Base-by-base conservation (phyloP, 345 rosid species). In the Luvunga scandens region DNA sequence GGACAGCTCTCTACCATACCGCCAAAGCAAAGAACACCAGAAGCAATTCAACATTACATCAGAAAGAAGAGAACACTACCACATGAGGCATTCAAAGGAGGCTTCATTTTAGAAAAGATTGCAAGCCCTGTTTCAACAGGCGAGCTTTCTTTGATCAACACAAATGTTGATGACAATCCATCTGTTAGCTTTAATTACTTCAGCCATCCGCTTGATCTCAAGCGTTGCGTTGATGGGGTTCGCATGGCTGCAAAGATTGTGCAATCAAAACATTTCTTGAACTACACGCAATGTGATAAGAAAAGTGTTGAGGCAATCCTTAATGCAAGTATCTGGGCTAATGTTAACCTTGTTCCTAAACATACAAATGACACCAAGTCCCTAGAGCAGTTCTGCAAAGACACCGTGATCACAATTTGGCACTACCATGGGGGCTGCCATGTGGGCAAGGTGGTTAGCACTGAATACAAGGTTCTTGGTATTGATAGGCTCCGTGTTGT, bases 381-480 rank as follows among this genome's bases (percentile, higher is more conserved):
- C 45, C 68, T 96, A 25, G 94, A 90, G 88, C 99, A 96, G 90
- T 97, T 94, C 88, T 97, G 99, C 81, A 90, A 76, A 75, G 98
- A 97, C 84, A 91, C 97, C 8, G 98, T 97, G 76, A 86, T 92
- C 91, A 89, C 98, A 38, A 97, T 97, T 42, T 97, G 98, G 99
- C 99, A 97, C 57, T 97, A 90, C 75, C 99, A 97, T 65, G 99
- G 98, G 13, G 99, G 99, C 9, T 90, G 98, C 67, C 92, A 86
- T 70, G 97, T 94, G 10, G 94, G 94, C 16, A 90, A 86, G 85
- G 99, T 97, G 22, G 98, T 97, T 73, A 80, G 65, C 80, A 77
- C 77, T 30, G 79, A 89, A 71, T 74, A 76, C 67, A 86, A 79
- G 81, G 94, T 97, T 80, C 87, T 93, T 62, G 97, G 97, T 18